These are phyloP conservation scores for Globisporangium alternatum DNA, from an alignment of 352 stramenopile species.

Conservation along the genomic window DNA sequence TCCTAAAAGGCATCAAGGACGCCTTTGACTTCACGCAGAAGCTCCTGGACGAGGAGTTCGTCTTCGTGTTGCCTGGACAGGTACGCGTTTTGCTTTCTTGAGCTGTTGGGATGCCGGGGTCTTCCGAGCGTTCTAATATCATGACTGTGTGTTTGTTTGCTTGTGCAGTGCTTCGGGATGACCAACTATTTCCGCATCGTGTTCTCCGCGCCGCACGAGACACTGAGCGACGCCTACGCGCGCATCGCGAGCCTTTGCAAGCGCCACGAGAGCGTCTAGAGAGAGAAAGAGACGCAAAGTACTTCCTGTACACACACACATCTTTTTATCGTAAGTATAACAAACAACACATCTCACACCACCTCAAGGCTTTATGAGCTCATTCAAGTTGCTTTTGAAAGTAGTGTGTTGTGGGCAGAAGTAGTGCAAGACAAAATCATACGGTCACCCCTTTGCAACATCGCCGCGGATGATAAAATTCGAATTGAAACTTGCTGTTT, in stretches of 20 bases:
- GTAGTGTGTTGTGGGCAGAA: too few species aligned
- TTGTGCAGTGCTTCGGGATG: constrained; percentile 51
- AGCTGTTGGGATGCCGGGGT: too few species aligned
- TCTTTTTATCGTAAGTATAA: constrained; percentile 1
- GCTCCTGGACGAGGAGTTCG: constrained; percentile 93
- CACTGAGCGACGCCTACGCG: constrained; percentile 60
- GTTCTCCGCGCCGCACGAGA: constrained; percentile 61
- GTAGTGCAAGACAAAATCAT: too few species aligned
- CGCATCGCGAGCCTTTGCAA: constrained; percentile 58
- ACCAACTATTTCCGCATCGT: constrained; percentile 76
- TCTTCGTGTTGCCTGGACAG: constrained; percentile 93
- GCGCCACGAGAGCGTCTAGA: constrained; percentile 32
- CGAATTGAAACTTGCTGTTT: too few species aligned
- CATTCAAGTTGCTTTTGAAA: too few species aligned
- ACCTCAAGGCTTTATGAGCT: too few species aligned
- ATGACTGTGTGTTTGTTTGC: neutral
- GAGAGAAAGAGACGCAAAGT: neutral
- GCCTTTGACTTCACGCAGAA: constrained; percentile 93
- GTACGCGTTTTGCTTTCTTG: constrained; percentile 17
- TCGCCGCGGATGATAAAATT: too few species aligned
- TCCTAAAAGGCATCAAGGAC: constrained; percentile 84
- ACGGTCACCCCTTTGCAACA: too few species aligned
- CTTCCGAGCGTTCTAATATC: too few species aligned
- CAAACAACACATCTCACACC: too few species aligned
- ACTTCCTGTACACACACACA: neutral